Conservation (phyloP, 345 rosid genomes). For the Raphanus raphanistrum region DNA sequence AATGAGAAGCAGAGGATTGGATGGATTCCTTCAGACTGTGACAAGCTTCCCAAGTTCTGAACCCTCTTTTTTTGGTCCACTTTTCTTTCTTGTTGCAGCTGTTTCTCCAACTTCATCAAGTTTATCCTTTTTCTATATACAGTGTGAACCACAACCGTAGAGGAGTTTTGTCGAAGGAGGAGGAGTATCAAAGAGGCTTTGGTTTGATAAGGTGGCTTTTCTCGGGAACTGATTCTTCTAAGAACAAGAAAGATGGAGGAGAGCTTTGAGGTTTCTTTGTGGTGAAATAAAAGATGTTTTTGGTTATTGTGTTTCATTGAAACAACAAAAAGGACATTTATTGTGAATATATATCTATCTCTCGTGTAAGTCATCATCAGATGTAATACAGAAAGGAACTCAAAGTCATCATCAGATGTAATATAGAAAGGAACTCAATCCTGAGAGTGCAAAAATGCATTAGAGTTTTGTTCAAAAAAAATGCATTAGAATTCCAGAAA, state of each 20-base stretch:
- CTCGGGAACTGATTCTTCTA: slow-evolving; percentile 28
- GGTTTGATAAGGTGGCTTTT: slow-evolving; percentile 41
- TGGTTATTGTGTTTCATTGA: slow-evolving; percentile 30
- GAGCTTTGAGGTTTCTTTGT: slow-evolving; percentile 29
- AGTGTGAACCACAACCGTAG: slow-evolving; percentile 49
- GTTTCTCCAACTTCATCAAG: slow-evolving; percentile 3
- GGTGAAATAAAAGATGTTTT: background rate
- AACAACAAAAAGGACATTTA: background rate
- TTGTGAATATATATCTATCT: too few relatives aligned
- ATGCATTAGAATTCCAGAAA: too few relatives aligned
- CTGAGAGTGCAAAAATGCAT: too few relatives aligned
- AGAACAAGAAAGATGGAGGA: slow-evolving; percentile 33
- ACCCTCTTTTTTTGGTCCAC: slow-evolving; percentile 27
- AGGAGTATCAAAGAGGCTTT: slow-evolving; percentile 44
- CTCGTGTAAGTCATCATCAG: too few relatives aligned
- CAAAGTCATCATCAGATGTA: too few relatives aligned
- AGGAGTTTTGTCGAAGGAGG: slow-evolving; percentile 41
- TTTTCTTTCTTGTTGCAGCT: slow-evolving; percentile 22
- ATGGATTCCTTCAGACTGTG: slow-evolving; percentile 62
- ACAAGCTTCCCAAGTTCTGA: slow-evolving; percentile 63
- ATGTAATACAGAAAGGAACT: too few relatives aligned
- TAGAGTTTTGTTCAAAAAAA: too few relatives aligned
- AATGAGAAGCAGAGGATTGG: slow-evolving; percentile 70
- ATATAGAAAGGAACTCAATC: too few relatives aligned
- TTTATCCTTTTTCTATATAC: slow-evolving; percentile 33